These are phyloP conservation scores for Tricholoma furcatifolium DNA, from an alignment of 768 basidiomycete species.

Conservation along the genomic window DNA sequence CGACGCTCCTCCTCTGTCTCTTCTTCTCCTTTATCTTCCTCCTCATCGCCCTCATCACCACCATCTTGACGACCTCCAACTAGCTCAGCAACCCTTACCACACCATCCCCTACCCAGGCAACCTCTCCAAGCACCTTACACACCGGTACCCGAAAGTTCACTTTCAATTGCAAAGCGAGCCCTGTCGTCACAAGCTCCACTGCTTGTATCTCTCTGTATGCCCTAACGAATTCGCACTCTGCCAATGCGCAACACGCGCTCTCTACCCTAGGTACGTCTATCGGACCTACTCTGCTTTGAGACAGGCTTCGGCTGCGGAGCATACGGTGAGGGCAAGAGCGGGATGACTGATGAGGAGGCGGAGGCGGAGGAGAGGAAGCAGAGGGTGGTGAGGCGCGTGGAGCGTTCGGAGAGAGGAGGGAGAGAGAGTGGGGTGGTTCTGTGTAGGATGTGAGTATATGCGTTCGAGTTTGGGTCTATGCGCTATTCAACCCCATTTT, in stretches of 20 bases:
- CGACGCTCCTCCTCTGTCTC: constrained; percentile 47
- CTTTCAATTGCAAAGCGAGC: constrained; percentile 81
- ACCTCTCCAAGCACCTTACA: constrained; percentile 61
- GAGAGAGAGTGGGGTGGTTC: constrained; percentile 41
- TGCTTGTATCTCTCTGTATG: constrained; percentile 53
- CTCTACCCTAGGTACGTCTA: constrained; percentile 82
- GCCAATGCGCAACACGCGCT: constrained; percentile 77
- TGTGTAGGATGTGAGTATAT: too few species aligned
- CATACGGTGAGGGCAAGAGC: constrained; percentile 34
- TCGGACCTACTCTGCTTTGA: constrained; percentile 79
- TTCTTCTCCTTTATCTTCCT: constrained; percentile 31
- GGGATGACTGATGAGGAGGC: too few species aligned
- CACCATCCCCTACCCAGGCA: constrained; percentile 49
- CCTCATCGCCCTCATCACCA: constrained; percentile 5
- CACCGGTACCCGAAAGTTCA: constrained; percentile 86
- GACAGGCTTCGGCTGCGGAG: constrained; percentile 61
- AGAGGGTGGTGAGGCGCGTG: constrained; percentile 63
- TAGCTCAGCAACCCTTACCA: constrained; percentile 66
- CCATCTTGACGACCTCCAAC: constrained; percentile 41
- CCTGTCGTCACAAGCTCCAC: constrained; percentile 69
- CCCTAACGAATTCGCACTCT: constrained; percentile 51
- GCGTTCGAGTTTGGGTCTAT: too few species aligned
- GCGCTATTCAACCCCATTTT: constrained; percentile 35
- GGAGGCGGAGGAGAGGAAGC: constrained; percentile 39
- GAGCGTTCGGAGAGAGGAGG: constrained; percentile 72